Percentiles rank a stretch among this genome's conserved stretches.
phyloP scores from a whole-genome alignment of 208 protist species.

The Sergeia podlipaevii region DNA sequence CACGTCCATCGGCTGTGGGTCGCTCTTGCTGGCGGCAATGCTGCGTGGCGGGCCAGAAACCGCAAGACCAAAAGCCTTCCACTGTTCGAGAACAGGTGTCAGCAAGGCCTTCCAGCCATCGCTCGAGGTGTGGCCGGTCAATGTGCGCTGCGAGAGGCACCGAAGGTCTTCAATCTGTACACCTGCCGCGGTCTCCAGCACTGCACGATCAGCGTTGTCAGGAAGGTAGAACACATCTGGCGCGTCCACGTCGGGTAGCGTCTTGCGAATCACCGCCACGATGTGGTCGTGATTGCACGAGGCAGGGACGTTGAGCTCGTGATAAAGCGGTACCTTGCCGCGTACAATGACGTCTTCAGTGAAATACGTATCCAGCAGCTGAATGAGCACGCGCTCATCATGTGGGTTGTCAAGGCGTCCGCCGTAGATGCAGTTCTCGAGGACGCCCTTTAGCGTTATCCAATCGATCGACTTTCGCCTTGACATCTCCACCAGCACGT shows the following conservation, averaged over 20 bases:
- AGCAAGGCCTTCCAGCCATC: conserved; percentile 84
- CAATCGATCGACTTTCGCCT: conserved; percentile 61
- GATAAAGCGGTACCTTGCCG: conserved; percentile 28
- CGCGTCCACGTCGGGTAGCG: conserved; percentile 69
- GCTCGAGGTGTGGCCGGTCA: conserved; percentile 30
- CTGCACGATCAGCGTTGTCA: conserved; percentile 90
- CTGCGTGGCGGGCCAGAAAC: conserved; percentile 7
- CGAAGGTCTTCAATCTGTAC: conserved; percentile 72
- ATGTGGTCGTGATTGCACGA: conserved; percentile 50
- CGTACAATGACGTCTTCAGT: conserved; percentile 47
- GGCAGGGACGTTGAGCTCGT: conserved; percentile 39
- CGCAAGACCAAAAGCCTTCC: conserved; percentile 49
- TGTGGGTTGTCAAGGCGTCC: conserved; percentile 93
- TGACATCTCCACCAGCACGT: conserved; percentile 71
- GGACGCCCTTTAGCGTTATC: conserved; percentile 88
- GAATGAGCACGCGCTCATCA: conserved; percentile 84
- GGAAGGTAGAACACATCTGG: conserved; percentile 89
- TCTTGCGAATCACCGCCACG: conserved; percentile 42
- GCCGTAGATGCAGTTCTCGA: conserved; percentile 95
- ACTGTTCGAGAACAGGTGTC: conserved; percentile 79
- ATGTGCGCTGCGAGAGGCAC: conserved; percentile 30
- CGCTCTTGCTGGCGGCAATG: conserved; percentile 12
- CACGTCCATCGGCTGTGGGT: conserved; percentile 77
- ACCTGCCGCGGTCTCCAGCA: conserved; percentile 75
- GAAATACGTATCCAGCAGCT: conserved; percentile 83